Percentiles rank a stretch among this genome's conserved stretches.
Evolutionary conservation across 2,329 filamentous ascomycete species (phyloP).

Genomic region (Exophiala bonariae): DNA sequence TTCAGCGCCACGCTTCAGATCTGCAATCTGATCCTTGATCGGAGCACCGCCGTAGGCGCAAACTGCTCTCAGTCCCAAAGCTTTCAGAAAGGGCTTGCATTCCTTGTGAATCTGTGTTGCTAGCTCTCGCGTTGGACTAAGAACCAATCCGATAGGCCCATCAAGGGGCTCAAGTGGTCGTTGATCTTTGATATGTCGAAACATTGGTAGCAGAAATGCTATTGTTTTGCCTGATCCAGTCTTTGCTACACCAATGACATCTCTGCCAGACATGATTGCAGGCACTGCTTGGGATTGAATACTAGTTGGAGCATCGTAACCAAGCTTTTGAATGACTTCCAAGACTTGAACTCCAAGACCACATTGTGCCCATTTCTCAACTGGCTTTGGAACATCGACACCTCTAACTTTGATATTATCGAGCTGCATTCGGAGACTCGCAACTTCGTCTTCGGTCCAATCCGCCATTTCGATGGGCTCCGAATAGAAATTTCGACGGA

Average conservation of each 20-base stretch:
- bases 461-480: conserved; percentile 81
- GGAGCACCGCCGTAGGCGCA: conserved; percentile 94
- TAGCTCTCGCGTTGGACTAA: conserved; percentile 92
- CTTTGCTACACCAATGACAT: conserved; percentile 95
- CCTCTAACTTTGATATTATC: conserved; percentile 95
- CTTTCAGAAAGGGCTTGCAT: conserved; percentile 90
- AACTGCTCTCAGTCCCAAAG: conserved; percentile 78
- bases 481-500: conserved; percentile 93
- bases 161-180: conserved; percentile 77
- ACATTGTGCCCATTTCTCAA: conserved; percentile 95
- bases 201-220: conserved; percentile 94
- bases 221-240: conserved; percentile 97
- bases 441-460: conserved; percentile 81
- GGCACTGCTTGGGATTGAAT: conserved; percentile 96
- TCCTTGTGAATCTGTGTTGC: conserved; percentile 92
- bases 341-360: conserved; percentile 83
- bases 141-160: conserved; percentile 82
- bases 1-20: conserved; percentile 91
- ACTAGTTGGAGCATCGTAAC: conserved; percentile 84
- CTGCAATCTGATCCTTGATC: conserved; percentile 96
- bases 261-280: conserved; percentile 90
- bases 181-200: conserved; percentile 96
- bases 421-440: conserved; percentile 78
- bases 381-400: conserved; percentile 84
- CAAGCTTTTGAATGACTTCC: conserved; percentile 77